Percentiles rank a stretch among this genome's conserved stretches.
Conservation (phyloP, 495 filamentous ascomycete species). For the Apiosordaria backusii region DNA sequence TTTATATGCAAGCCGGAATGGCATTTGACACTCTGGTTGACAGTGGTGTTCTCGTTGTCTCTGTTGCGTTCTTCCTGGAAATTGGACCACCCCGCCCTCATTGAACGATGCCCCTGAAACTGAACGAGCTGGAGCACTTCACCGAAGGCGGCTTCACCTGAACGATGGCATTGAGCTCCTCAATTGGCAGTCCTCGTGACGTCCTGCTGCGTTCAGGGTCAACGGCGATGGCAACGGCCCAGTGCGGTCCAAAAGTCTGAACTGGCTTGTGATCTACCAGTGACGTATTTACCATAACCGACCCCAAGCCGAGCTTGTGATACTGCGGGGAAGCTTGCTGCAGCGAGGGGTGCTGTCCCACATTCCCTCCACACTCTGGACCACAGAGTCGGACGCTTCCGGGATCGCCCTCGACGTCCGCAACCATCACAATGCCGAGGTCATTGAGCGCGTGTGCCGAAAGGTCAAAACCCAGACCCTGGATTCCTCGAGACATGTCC, state of each 20-base stretch:
- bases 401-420: conserved; percentile 14
- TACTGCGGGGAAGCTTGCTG: conserved; percentile 42
- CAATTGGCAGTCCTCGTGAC: conserved; percentile 6
- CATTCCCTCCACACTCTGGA: conserved; percentile 5
- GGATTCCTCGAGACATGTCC: background rate
- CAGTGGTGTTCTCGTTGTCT: no score
- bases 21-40: background rate
- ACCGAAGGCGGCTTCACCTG: background rate
- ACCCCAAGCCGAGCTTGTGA: conserved; percentile 53
- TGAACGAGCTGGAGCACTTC: background rate
- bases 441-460: conserved; percentile 18
- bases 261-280: conserved; percentile 33
- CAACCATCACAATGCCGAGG: conserved; percentile 23
- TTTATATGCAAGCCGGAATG: background rate
- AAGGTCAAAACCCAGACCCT: background rate
- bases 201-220: background rate
- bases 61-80: no score
- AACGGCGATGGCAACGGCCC: background rate
- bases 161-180: background rate
- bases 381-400: conserved; percentile 31
- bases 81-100: background rate
- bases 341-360: conserved; percentile 8
- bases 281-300: conserved; percentile 39
- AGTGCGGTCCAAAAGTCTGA: background rate
- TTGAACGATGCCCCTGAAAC: background rate